These are phyloP conservation scores for Ustilago crameri DNA, from an alignment of 1,284 basidiomycete genomes.

Conservation along the genomic window DNA sequence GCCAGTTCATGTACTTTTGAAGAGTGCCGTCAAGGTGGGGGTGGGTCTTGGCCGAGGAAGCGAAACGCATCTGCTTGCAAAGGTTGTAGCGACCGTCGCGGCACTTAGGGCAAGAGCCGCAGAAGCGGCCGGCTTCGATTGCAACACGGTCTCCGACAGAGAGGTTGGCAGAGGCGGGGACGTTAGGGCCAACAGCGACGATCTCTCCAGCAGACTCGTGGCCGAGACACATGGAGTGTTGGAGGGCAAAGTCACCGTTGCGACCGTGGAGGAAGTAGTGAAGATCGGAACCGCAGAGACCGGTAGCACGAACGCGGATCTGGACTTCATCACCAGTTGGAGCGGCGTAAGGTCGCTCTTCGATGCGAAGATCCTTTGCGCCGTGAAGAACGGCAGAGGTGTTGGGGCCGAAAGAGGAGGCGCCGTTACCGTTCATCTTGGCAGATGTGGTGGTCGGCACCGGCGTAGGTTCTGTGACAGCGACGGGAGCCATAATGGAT, in stretches of 20 bases:
- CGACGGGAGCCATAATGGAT: conserved; percentile 39
- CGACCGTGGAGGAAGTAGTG: conserved; percentile 69
- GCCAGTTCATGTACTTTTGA: conserved; percentile 87
- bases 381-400: conserved; percentile 69
- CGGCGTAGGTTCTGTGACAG: conserved; percentile 21
- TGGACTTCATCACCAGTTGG: conserved; percentile 76
- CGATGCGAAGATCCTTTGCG: conserved; percentile 71
- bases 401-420: conserved; percentile 44
- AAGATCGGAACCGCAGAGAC: conserved; percentile 78
- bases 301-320: conserved; percentile 81
- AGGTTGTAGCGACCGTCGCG: conserved; percentile 89
- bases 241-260: conserved; percentile 90
- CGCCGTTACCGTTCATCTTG: conserved; percentile 28
- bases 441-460: conserved; percentile 5
- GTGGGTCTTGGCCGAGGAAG: conserved; percentile 86
- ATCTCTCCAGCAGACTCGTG: conserved; percentile 89
- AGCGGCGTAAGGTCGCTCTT: conserved; percentile 76
- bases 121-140: conserved; percentile 91
- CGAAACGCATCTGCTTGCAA: conserved; percentile 86
- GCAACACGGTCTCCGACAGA: conserved; percentile 88
- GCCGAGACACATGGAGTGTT: conserved; percentile 82
- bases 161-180: conserved; percentile 70
- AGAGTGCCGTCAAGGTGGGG: conserved; percentile 93
- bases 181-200: conserved; percentile 75
- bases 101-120: conserved; percentile 73